These are phyloP conservation scores for Fistulina hepatica DNA, from an alignment of 1,284 basidiomycete genomes.

Conservation along the genomic window DNA sequence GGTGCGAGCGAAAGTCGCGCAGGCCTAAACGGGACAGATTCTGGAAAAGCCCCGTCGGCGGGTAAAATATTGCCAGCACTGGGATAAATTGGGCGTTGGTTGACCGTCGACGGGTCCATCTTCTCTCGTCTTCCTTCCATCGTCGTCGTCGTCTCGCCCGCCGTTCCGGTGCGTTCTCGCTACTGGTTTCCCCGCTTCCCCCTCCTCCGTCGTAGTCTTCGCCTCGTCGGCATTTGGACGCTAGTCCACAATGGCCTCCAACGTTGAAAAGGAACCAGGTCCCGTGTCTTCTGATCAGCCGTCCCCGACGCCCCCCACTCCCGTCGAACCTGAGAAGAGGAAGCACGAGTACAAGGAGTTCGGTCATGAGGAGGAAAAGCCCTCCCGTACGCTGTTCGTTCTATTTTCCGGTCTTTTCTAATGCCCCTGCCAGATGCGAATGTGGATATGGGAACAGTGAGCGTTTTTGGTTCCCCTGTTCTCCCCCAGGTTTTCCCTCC, in stretches of 20 bases:
- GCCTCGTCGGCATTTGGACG: no score
- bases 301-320: constrained; percentile 17
- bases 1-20: no score
- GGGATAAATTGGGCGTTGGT: no score
- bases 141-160: no score
- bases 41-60: no score
- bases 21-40: no score
- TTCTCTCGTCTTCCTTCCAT: no score
- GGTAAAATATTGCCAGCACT: no score
- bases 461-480: constrained; percentile 20
- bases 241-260: constrained; percentile 34
- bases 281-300: constrained; percentile 35
- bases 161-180: no score
- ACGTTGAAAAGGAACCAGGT: constrained; percentile 55
- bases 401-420: constrained; percentile 4
- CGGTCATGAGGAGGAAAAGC: constrained; percentile 62
- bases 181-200: no score
- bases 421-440: constrained; percentile 51
- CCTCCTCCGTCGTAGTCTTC: no score
- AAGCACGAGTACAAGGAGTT: constrained; percentile 93
- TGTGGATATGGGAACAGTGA: constrained; percentile 76
- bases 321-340: constrained; percentile 39
- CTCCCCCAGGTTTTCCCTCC: constrained; percentile 6
- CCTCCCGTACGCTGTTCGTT: constrained; percentile 47
- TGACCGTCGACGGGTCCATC: no score